Percentiles rank a stretch among this genome's conserved stretches.
Conservation (phyloP, 192 early-diverging fungal genomes). For the Entrophospora sp. region DNA sequence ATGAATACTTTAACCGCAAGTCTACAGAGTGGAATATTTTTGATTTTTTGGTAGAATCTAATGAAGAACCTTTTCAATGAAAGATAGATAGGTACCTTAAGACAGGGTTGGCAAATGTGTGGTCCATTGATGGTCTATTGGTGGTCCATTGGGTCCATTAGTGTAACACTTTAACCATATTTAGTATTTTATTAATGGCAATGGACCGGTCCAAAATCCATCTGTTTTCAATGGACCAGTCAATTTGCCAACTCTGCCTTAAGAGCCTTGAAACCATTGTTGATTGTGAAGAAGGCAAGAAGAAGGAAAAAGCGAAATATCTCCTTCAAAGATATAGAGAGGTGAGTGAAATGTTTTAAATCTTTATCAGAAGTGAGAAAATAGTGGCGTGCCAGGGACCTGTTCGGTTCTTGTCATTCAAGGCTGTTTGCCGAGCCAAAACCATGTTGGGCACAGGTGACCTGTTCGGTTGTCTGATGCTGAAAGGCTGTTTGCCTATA, state of each 20-base stretch:
- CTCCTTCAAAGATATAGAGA: neutral
- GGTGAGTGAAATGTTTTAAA: neutral
- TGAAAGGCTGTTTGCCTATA: too few species aligned
- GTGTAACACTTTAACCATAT: too few species aligned
- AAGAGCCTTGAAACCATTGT: neutral
- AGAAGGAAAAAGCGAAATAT: neutral
- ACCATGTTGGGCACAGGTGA: neutral
- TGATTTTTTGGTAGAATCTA: neutral
- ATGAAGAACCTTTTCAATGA: neutral
- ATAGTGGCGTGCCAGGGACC: neutral
- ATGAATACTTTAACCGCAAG: neutral
- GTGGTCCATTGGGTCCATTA: too few species aligned
- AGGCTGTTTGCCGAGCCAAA: conserved; percentile 1
- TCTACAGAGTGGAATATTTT: neutral
- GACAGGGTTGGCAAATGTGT: too few species aligned
- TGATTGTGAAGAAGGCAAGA: neutral
- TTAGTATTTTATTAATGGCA: too few species aligned
- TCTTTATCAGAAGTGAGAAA: neutral
- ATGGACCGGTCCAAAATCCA: too few species aligned
- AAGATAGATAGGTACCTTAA: neutral
- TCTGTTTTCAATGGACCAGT: too few species aligned
- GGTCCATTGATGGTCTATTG: too few species aligned
- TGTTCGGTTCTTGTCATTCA: conserved; percentile 7
- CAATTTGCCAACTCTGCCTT: too few species aligned
- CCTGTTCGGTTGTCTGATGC: neutral